Conservation (phyloP, 2,329 filamentous ascomycete genomes). For the Penicillium crustosum region DNA sequence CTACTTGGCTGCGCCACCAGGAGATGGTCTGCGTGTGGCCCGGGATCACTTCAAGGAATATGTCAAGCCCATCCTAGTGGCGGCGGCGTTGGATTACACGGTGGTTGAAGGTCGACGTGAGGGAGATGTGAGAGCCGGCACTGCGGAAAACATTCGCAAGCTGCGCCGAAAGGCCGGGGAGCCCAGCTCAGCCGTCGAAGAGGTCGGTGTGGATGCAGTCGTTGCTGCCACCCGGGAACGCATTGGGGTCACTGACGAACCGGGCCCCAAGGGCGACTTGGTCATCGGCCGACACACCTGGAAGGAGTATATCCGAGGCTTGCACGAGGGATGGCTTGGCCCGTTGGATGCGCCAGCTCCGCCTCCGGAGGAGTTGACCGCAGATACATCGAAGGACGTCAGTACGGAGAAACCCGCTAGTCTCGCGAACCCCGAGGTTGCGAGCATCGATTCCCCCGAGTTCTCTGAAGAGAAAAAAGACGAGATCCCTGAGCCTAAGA, state of each 20-base stretch:
- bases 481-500: conserved; percentile 49
- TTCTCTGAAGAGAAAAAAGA: conserved; percentile 17
- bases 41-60: conserved; percentile 96
- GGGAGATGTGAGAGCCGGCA: conserved; percentile 84
- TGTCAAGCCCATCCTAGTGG: conserved; percentile 86
- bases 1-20: conserved; percentile 81
- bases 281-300: conserved; percentile 89
- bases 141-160: conserved; percentile 80
- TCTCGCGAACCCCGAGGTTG: conserved; percentile 17
- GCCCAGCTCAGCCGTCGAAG: conserved; percentile 45
- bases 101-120: conserved; percentile 89
- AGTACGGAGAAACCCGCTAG: conserved; percentile 25
- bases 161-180: conserved; percentile 61
- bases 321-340: conserved; percentile 96
- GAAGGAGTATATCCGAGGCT: conserved; percentile 92
- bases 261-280: conserved; percentile 77
- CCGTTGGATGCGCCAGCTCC: conserved; percentile 60
- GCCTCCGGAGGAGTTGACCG: conserved; percentile 24
- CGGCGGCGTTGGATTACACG: conserved; percentile 91
- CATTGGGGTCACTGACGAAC: conserved; percentile 68
- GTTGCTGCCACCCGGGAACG: conserved; percentile 64
- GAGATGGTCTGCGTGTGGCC: conserved; percentile 77
- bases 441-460: conserved; percentile 7
- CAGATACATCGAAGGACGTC: conserved; percentile 13
- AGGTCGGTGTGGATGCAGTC: conserved; percentile 57